These are phyloP conservation scores for Tetrahymena elliotti DNA, from an alignment of 73 alveolate species.

Conservation along the genomic window DNA sequence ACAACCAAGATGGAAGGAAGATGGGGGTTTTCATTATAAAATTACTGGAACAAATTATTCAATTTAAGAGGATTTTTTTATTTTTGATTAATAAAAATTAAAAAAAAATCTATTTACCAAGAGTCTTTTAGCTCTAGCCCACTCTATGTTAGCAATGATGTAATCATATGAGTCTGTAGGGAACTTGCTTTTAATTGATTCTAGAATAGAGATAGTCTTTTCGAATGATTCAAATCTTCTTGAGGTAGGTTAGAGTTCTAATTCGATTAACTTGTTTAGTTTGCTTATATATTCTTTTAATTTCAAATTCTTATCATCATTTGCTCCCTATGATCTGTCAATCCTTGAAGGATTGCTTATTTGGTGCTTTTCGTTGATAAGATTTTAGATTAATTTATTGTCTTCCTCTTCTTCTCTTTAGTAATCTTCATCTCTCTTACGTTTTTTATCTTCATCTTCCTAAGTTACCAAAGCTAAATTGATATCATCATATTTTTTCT, in stretches of 20 bases:
- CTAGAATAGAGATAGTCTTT: slow-evolving; percentile 11
- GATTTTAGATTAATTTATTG: not conserved
- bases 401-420: slow-evolving; percentile 1
- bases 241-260: slow-evolving; percentile 25
- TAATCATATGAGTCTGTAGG: slow-evolving; percentile 33
- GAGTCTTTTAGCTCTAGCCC: slow-evolving; percentile 28
- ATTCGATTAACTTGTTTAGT: slow-evolving; percentile 7
- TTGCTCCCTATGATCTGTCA: not conserved
- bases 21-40: too few species aligned
- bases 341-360: not conserved
- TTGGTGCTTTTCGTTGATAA: not conserved
- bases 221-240: slow-evolving; percentile 38
- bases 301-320: not conserved
- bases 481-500: not conserved
- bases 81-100: too few species aligned
- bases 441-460: not conserved
- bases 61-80: too few species aligned
- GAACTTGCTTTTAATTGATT: slow-evolving; percentile 1
- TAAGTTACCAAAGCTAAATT: not conserved
- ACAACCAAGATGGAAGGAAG: too few species aligned
- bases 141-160: slow-evolving; percentile 30
- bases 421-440: not conserved
- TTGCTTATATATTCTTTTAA: not conserved
- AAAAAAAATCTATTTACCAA: not conserved
- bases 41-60: not conserved